Conservation (phyloP, 1,139 yeast genomes). For the Kodamaea alishanica region DNA sequence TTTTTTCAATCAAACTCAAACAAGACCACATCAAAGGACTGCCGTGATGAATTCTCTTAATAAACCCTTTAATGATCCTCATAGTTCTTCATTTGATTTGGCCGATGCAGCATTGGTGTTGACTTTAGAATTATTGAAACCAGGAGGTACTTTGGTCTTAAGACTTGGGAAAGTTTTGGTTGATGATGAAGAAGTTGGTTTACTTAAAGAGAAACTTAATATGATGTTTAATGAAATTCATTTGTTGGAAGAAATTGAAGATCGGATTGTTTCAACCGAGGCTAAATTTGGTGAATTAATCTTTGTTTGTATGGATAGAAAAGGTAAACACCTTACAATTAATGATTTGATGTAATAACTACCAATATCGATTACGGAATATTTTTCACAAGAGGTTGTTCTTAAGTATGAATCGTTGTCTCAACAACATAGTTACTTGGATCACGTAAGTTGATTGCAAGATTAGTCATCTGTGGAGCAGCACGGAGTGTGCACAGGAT, state of each 20-base stretch:
- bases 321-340: constrained; percentile 15
- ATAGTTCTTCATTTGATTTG: constrained; percentile 49
- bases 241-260: constrained; percentile 7
- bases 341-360: too few species aligned
- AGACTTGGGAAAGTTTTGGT: constrained; percentile 63
- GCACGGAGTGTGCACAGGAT: too few species aligned
- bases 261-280: too few species aligned
- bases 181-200: constrained; percentile 50
- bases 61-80: constrained; percentile 23
- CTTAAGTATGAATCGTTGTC: too few species aligned
- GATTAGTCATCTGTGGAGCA: too few species aligned
- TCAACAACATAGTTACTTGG: too few species aligned
- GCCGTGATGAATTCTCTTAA: constrained; percentile 26
- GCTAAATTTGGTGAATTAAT: constrained; percentile 48
- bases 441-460: too few species aligned
- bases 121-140: constrained; percentile 62
- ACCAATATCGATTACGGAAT: too few species aligned
- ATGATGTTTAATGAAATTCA: constrained; percentile 46
- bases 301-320: constrained; percentile 59
- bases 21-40: constrained; percentile 56
- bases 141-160: constrained; percentile 70
- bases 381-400: too few species aligned
- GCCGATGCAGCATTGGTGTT: constrained; percentile 88
- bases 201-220: constrained; percentile 54
- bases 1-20: constrained; percentile 68